Evolutionary conservation across 495 filamentous ascomycete genomes (phyloP).

Genomic region (Entonaema liquescens): DNA sequence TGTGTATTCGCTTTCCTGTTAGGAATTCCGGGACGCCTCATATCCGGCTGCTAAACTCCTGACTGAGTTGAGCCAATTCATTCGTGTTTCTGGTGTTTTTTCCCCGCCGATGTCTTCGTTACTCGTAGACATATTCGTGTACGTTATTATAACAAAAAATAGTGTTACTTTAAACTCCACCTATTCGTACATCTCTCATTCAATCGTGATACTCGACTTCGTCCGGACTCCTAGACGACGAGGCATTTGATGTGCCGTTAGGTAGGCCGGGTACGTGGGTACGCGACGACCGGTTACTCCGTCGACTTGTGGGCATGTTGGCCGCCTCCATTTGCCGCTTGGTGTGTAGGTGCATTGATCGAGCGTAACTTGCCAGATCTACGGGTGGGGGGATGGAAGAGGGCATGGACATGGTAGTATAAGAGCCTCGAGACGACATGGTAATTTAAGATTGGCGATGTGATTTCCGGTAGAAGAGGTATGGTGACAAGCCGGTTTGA

Average conservation of each 20-base stretch:
- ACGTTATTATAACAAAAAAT: neutral
- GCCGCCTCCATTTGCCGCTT: constrained; percentile 61
- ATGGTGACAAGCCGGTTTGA: constrained; percentile 26
- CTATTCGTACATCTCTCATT: constrained; percentile 1
- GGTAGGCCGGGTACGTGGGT: constrained; percentile 43
- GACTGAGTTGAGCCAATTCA: constrained; percentile 2
- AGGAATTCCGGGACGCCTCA: neutral
- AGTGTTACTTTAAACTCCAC: neutral
- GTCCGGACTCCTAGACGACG: constrained; percentile 20
- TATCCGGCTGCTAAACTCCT: constrained; percentile 13
- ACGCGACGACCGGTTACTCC: constrained; percentile 19
- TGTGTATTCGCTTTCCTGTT: neutral
- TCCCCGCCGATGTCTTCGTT: neutral
- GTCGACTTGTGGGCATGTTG: constrained; percentile 40
- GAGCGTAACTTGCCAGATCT: constrained; percentile 55
- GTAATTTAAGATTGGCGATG: constrained; percentile 17
- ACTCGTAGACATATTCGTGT: constrained; percentile 13
- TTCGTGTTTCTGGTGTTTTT: neutral
- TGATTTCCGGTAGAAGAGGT: constrained; percentile 1
- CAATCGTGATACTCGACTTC: constrained; percentile 41
- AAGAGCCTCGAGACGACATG: constrained; percentile 51
- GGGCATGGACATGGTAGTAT: constrained; percentile 45
- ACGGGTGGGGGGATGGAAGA: constrained; percentile 52
- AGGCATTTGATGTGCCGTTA: constrained; percentile 45
- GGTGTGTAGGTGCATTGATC: constrained; percentile 61